Percentiles rank a stretch among this genome's conserved stretches.
phyloP scores from a whole-genome alignment of 176 grass and related monocot genomes.

The Cenchrus americanus region DNA sequence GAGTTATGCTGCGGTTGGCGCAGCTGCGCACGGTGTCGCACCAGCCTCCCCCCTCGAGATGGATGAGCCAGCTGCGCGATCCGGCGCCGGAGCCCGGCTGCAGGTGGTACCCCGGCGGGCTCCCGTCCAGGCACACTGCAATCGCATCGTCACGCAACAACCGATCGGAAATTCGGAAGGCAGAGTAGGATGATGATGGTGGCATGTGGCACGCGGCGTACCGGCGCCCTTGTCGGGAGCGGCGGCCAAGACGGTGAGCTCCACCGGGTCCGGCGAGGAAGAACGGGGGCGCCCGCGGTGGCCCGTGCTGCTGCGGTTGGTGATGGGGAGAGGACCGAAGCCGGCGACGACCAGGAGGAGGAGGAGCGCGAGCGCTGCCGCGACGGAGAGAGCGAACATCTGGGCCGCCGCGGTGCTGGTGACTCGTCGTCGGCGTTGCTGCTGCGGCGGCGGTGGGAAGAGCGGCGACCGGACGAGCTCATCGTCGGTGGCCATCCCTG shows the following conservation, averaged over 20 bases:
- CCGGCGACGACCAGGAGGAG: neutral
- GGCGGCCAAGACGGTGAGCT: constrained; percentile 46
- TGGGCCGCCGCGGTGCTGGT: neutral
- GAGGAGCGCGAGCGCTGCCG: neutral
- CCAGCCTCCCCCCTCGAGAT: constrained; percentile 52
- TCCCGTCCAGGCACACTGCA: constrained; percentile 78
- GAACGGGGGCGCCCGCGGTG: too few species aligned
- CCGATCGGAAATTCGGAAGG: neutral
- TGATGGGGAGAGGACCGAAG: neutral
- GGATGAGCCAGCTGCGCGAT: constrained; percentile 59
- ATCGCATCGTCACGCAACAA: neutral
- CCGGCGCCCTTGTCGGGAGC: constrained; percentile 47
- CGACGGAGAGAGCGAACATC: neutral
- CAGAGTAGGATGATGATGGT: neutral
- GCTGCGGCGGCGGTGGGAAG: neutral
- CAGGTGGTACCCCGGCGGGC: constrained; percentile 73
- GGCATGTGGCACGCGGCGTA: neutral
- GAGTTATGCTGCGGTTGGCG: constrained; percentile 20
- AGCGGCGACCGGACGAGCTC: neutral
- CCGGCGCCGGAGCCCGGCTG: constrained; percentile 58
- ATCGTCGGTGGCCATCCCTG: neutral
- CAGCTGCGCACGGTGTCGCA: constrained; percentile 2
- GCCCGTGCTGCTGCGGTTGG: neutral
- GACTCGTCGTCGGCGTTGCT: neutral
- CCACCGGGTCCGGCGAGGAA: constrained; percentile 1